Conservation (phyloP, 129 eudicot species). For the Saussurea involucrata region DNA sequence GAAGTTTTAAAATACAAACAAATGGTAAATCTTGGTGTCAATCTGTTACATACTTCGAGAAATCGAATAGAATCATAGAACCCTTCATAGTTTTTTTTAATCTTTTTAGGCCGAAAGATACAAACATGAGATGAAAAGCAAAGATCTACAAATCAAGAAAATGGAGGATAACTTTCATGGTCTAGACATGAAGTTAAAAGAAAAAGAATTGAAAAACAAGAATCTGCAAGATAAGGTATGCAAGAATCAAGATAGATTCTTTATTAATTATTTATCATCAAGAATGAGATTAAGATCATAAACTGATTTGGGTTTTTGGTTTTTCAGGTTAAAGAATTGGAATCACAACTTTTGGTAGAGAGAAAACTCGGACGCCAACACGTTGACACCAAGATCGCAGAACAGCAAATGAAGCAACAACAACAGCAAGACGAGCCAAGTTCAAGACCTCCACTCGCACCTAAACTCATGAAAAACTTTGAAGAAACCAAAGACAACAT, state of each 20-base stretch:
- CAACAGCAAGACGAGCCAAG: slow-evolving; percentile 47
- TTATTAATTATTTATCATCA: not conserved
- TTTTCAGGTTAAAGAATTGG: slow-evolving; percentile 84
- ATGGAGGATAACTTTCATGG: slow-evolving; percentile 76
- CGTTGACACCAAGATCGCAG: slow-evolving; percentile 75
- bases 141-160: slow-evolving; percentile 74
- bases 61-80: not conserved
- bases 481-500: slow-evolving; percentile 39
- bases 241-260: not conserved
- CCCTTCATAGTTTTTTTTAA: not conserved
- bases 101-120: slow-evolving; percentile 64
- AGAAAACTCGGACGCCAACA: slow-evolving; percentile 91
- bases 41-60: not conserved
- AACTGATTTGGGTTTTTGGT: not conserved
- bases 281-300: slow-evolving; percentile 5
- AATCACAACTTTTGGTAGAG: slow-evolving; percentile 85
- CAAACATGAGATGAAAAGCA: slow-evolving; percentile 65
- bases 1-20: slow-evolving; percentile 78
- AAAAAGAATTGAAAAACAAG: slow-evolving; percentile 75
- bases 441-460: slow-evolving; percentile 54
- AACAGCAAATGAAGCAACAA: slow-evolving; percentile 57
- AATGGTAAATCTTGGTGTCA: slow-evolving; percentile 47
- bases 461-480: slow-evolving; percentile 35
- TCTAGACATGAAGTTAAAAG: slow-evolving; percentile 72
- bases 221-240: slow-evolving; percentile 84